Percentiles rank a stretch among this genome's conserved stretches.
phyloP scores from a whole-genome alignment of 2,329 filamentous ascomycete genomes.

The Penicillium occitanis region DNA sequence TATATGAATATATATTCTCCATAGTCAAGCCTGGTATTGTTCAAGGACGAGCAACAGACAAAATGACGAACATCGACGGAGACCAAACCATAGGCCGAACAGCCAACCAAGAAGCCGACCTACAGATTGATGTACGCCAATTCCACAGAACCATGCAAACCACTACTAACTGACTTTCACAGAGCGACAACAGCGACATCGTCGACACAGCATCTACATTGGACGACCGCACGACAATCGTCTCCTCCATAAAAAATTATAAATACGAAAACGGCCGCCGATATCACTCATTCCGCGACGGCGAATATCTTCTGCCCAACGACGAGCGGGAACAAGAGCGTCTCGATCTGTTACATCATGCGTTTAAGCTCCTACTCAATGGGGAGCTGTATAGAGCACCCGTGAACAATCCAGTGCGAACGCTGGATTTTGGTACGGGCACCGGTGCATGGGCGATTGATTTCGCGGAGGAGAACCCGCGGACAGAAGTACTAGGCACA shows the following conservation, averaged over 20 bases:
- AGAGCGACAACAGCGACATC: slow-evolving; percentile 15
- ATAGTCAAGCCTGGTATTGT: background rate
- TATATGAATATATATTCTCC: background rate
- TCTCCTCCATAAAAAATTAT: slow-evolving; percentile 23
- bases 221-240: slow-evolving; percentile 21
- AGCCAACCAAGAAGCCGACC: background rate
- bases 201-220: slow-evolving; percentile 13
- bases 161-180: background rate
- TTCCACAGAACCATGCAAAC: background rate
- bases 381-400: slow-evolving; percentile 33
- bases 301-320: slow-evolving; percentile 35
- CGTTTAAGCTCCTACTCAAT: slow-evolving; percentile 27
- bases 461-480: slow-evolving; percentile 29
- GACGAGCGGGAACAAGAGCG: slow-evolving; percentile 38
- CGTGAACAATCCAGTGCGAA: slow-evolving; percentile 23
- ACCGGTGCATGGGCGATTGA: slow-evolving; percentile 40
- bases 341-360: slow-evolving; percentile 34
- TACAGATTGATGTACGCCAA: slow-evolving; percentile 3
- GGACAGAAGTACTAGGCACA: slow-evolving; percentile 25
- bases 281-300: slow-evolving; percentile 34
- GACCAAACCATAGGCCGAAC: background rate
- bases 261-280: slow-evolving; percentile 33
- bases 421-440: slow-evolving; percentile 53
- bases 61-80: slow-evolving; percentile 8
- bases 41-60: background rate